Evolutionary conservation across 1,284 basidiomycete genomes (phyloP).

Genomic region (Rhodofomes roseus): DNA sequence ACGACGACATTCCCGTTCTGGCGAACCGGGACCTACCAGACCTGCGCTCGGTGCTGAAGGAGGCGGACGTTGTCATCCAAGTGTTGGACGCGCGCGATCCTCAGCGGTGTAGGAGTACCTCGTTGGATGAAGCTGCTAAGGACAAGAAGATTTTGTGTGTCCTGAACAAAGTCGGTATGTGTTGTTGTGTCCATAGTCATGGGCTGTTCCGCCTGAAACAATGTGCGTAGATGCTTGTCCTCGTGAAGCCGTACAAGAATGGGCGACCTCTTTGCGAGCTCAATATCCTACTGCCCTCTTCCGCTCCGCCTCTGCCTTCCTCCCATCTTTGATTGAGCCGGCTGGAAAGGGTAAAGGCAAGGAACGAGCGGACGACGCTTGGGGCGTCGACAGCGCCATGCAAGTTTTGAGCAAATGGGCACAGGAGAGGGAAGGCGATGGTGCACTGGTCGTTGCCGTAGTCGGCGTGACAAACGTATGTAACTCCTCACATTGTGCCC

Average conservation of each 20-base stretch:
- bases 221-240: slow-evolving; percentile 76
- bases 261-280: slow-evolving; percentile 69
- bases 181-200: neutral
- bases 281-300: slow-evolving; percentile 78
- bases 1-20: slow-evolving; percentile 53
- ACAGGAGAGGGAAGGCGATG: slow-evolving; percentile 39
- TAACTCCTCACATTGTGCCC: neutral
- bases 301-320: slow-evolving; percentile 70
- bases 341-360: slow-evolving; percentile 43
- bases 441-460: slow-evolving; percentile 62
- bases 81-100: slow-evolving; percentile 89
- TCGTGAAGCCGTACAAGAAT: slow-evolving; percentile 73
- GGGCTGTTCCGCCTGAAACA: slow-evolving; percentile 1
- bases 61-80: slow-evolving; percentile 82
- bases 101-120: slow-evolving; percentile 58
- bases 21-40: slow-evolving; percentile 67
- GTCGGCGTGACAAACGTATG: slow-evolving; percentile 72
- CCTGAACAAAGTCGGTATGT: slow-evolving; percentile 85
- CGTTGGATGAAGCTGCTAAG: slow-evolving; percentile 58
- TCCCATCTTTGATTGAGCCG: slow-evolving; percentile 38
- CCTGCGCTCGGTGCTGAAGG: slow-evolving; percentile 72
- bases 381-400: slow-evolving; percentile 52
- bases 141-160: slow-evolving; percentile 64
- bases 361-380: slow-evolving; percentile 46
- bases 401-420: slow-evolving; percentile 43